Conservation (phyloP, 176 grass and related monocot genomes). For the Neostapfia colusana region DNA sequence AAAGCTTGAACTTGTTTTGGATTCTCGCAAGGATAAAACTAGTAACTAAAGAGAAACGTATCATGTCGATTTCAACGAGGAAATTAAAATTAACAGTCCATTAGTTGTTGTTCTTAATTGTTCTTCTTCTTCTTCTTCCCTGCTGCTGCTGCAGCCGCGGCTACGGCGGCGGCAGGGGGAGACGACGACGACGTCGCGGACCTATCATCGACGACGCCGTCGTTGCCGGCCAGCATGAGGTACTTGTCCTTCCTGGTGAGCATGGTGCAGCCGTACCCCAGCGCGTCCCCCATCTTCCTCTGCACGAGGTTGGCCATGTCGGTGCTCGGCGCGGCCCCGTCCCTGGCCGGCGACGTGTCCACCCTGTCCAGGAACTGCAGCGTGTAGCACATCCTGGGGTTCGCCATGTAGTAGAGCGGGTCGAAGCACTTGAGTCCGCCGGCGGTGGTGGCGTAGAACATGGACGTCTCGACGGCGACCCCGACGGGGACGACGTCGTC, state of each 20-base stretch:
- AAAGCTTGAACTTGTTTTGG: too few species aligned
- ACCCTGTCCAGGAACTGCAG: conserved; percentile 57
- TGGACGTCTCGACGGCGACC: conserved; percentile 48
- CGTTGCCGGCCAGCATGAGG: conserved; percentile 73
- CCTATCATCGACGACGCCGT: conserved; percentile 43
- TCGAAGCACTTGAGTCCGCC: conserved; percentile 68
- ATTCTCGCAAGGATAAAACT: too few species aligned
- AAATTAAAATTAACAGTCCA: too few species aligned
- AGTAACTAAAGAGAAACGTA: too few species aligned
- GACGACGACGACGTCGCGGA: neutral
- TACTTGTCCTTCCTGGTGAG: conserved; percentile 87
- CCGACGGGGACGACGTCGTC: conserved; percentile 62
- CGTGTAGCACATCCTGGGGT: conserved; percentile 56
- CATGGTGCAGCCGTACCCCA: conserved; percentile 63
- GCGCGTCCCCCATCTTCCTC: conserved; percentile 51
- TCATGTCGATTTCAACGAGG: too few species aligned
- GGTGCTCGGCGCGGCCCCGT: conserved; percentile 3
- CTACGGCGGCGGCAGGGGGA: neutral
- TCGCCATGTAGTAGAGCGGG: conserved; percentile 61
- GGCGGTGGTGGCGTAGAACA: conserved; percentile 78
- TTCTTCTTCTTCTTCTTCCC: too few species aligned
- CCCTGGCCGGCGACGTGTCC: conserved; percentile 18
- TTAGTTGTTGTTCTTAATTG: too few species aligned
- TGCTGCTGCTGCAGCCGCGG: too few species aligned
- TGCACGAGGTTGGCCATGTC: conserved; percentile 68